A percentile compares a stretch with the other conserved stretches of the same genome.
Conservation (phyloP, 805 yeast genomes). For the Myxozyma monticola region DNA sequence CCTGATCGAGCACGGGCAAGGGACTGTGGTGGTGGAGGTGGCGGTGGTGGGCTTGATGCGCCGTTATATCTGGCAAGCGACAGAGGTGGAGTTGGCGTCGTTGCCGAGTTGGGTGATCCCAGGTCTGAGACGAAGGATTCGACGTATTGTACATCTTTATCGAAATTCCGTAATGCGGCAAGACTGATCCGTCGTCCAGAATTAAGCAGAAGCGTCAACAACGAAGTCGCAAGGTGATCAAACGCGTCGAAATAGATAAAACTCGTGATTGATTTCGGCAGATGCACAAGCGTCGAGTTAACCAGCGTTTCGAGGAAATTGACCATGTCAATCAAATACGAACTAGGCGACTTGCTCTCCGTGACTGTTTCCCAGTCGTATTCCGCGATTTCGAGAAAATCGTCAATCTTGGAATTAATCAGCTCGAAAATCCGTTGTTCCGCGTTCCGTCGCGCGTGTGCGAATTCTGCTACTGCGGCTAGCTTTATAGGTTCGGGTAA, state of each 20-base stretch:
- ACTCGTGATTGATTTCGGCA: conserved; percentile 76
- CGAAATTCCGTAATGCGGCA: conserved; percentile 70
- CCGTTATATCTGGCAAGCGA: background rate
- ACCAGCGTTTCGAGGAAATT: conserved; percentile 82
- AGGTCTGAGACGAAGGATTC: conserved; percentile 50
- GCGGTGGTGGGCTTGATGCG: background rate
- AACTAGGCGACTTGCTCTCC: conserved; percentile 62
- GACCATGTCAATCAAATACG: conserved; percentile 78
- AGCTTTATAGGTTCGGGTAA: conserved; percentile 19
- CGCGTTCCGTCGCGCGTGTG: conserved; percentile 60
- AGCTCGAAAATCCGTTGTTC: conserved; percentile 78
- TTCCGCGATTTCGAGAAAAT: conserved; percentile 78
- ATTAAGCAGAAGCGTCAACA: conserved; percentile 59
- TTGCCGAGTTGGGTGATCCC: conserved; percentile 13
- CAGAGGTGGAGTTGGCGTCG: background rate
- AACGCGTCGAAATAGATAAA: conserved; percentile 82
- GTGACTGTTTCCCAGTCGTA: conserved; percentile 67
- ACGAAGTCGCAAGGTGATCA: conserved; percentile 75
- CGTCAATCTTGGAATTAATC: conserved; percentile 77
- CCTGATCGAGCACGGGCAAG: background rate
- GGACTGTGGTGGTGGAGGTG: background rate
- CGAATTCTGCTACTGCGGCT: conserved; percentile 21
- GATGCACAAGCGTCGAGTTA: conserved; percentile 74
- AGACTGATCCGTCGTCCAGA: conserved; percentile 55
- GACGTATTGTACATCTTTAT: conserved; percentile 73